Base-by-base conservation (phyloP, 495 filamentous ascomycete genomes). In the Copromyces sp. region DNA sequence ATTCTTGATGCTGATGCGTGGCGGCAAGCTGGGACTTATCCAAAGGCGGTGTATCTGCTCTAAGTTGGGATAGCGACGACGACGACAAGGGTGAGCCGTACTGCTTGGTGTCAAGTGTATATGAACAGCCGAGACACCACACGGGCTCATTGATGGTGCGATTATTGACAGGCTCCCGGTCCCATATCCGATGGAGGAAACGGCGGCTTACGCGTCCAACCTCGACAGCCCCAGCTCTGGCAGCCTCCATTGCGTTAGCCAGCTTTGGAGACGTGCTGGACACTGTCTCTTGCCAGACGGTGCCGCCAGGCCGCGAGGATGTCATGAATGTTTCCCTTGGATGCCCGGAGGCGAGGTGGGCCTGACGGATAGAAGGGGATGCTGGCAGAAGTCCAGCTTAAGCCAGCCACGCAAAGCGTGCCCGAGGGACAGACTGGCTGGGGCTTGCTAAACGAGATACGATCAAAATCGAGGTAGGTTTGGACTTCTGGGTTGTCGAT, bases 141-240 rank as follows among this genome's bases (percentile, higher is more conserved):
- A 97, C 93, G 3, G 90, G 86, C 39, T 86, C 84, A 69, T 89
- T 85, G 68, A 88, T 87, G 38, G 81, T 80, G 70, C 91, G 85
- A 77, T 97, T 93, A 80, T 98, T 97, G 75, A 87, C 88, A 37
- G 95, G 95, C 75, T 95, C 90, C 0, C 95, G 94, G 75, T 98
- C 96, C 93, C 95, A 99, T 75, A 98, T 93, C 82, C 92, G 94
- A 77, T 94, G 92, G 39, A 98, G 89, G 72, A 99, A 88, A 72
- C 92, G 90, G 81, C 93, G 94, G 83, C 82, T 80, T 32, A 83
- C 72, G 29, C 81, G 78, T 71, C 79, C 45, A 9, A 81, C 79
- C 45, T 82, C 80, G 35, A 76, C 80, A 24, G 78, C 76, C 5
- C 78, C 79, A 11, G 80, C 82, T 42, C 82, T 81, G 14, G 84